These are phyloP conservation scores for Mycena belliarum DNA, from an alignment of 768 basidiomycete species.

Conservation along the genomic window DNA sequence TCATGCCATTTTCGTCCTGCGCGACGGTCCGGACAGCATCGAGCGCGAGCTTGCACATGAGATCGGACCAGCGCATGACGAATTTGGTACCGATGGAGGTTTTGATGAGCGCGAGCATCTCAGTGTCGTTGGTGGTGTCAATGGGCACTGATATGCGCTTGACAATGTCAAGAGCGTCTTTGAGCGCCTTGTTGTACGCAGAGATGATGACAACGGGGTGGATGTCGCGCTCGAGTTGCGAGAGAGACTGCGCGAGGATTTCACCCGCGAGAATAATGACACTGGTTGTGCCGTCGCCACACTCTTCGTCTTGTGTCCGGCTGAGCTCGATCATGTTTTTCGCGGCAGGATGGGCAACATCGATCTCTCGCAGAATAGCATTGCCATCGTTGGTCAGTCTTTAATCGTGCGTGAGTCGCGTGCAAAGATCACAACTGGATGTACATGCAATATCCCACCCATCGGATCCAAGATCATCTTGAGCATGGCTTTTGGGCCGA, in stretches of 20 bases:
- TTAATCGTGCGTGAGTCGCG: conserved; percentile 8
- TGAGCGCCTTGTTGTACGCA: conserved; percentile 95
- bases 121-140: conserved; percentile 77
- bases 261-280: conserved; percentile 98
- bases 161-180: conserved; percentile 88
- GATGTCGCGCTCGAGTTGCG: conserved; percentile 93
- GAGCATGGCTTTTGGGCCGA: conserved; percentile 97
- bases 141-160: conserved; percentile 88
- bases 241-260: conserved; percentile 92
- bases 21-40: conserved; percentile 91
- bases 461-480: conserved; percentile 99
- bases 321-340: conserved; percentile 99
- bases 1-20: conserved; percentile 70
- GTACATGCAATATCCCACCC: conserved; percentile 91
- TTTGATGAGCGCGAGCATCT: conserved; percentile 97
- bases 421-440: neutral
- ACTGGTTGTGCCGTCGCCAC: conserved; percentile 97
- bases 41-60: conserved; percentile 95
- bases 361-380: conserved; percentile 96
- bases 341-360: conserved; percentile 97
- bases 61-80: conserved; percentile 92
- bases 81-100: conserved; percentile 99
- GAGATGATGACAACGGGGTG: conserved; percentile 99
- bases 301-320: conserved; percentile 97
- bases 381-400: conserved; percentile 99